A percentile compares a stretch with the other conserved stretches of the same genome.
phyloP scores from a whole-genome alignment of 2,329 filamentous ascomycete genomes.

The Fusarium piperis region DNA sequence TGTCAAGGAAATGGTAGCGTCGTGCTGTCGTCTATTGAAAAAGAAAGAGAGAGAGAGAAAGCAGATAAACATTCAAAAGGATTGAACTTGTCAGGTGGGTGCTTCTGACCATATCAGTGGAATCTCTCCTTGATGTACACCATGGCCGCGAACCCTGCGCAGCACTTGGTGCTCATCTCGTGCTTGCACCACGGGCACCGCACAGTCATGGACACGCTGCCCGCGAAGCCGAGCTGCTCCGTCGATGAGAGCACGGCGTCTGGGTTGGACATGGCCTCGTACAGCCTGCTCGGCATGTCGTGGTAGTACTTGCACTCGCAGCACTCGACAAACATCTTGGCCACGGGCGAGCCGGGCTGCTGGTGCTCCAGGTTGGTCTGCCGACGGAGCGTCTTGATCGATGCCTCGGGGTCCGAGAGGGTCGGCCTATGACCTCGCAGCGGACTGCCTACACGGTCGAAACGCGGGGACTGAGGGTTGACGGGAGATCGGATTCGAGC shows the following conservation, averaged over 20 bases:
- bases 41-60: constrained; percentile 1
- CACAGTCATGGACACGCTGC: constrained; percentile 68
- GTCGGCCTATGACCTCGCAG: constrained; percentile 27
- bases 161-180: constrained; percentile 75
- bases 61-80: not conserved
- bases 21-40: constrained; percentile 22
- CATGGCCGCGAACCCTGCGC: constrained; percentile 73
- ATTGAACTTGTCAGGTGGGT: not conserved
- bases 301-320: constrained; percentile 72
- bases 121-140: constrained; percentile 73
- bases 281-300: constrained; percentile 71
- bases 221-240: constrained; percentile 61
- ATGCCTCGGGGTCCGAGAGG: constrained; percentile 21
- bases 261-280: constrained; percentile 71
- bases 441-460: constrained; percentile 17
- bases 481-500: constrained; percentile 22
- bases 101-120: constrained; percentile 50
- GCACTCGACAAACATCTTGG: constrained; percentile 73
- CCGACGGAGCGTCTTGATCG: constrained; percentile 21
- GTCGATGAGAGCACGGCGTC: constrained; percentile 62
- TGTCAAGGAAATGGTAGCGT: constrained; percentile 22
- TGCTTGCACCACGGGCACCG: constrained; percentile 79
- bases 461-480: not conserved
- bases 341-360: constrained; percentile 54
- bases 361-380: constrained; percentile 16